Conservation (phyloP, 176 grass and related monocot species). For the Paspalum vaginatum region DNA sequence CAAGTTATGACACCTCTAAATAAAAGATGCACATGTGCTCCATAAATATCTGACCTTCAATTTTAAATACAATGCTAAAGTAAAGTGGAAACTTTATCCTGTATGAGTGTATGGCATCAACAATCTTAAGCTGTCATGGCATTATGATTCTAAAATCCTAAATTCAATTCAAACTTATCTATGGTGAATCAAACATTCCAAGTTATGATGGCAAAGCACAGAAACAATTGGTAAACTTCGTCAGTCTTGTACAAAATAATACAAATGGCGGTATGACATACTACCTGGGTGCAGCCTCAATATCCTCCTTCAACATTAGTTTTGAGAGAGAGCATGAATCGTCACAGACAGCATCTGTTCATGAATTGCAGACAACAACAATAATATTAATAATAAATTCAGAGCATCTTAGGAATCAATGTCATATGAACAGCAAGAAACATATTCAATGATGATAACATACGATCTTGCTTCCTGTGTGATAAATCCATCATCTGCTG, state of each 20-base stretch:
- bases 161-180: background rate
- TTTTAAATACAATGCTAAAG: background rate
- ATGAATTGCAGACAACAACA: background rate
- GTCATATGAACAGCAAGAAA: slow-evolving; percentile 12
- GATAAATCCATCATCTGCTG: slow-evolving; percentile 45
- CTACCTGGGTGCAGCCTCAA: slow-evolving; percentile 41
- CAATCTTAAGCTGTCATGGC: background rate
- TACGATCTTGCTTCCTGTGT: slow-evolving; percentile 45
- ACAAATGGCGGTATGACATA: slow-evolving; percentile 5
- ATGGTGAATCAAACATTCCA: background rate
- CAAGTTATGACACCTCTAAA: background rate
- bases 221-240: background rate
- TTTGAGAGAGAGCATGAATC: slow-evolving; percentile 53
- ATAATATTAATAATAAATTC: background rate
- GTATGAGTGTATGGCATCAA: slow-evolving; percentile 3
- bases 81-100: background rate
- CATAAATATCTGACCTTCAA: background rate
- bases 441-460: slow-evolving; percentile 26
- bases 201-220: background rate
- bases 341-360: slow-evolving; percentile 40
- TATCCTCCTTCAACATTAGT: slow-evolving; percentile 60
- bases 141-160: slow-evolving; percentile 10
- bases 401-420: slow-evolving; percentile 13
- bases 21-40: background rate
- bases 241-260: background rate